These are phyloP conservation scores for Prorocentrum cordatum DNA, from an alignment of 169 alveolate genomes.

Conservation along the genomic window DNA sequence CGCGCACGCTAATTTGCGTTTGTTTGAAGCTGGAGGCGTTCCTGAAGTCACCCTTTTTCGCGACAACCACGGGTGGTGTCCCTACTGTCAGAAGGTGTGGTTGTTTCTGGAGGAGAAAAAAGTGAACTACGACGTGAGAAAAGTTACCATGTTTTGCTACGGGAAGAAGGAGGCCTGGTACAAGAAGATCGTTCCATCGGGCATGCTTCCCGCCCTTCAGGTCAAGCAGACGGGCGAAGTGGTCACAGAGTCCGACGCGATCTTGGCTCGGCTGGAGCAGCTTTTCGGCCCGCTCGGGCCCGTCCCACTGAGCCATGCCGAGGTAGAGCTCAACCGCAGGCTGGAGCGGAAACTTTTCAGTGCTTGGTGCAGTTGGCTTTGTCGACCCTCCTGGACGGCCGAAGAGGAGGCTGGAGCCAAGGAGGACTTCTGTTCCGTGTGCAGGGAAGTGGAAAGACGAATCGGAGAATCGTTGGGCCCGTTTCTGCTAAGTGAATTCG, in stretches of 20 bases:
- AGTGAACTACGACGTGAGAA: neutral
- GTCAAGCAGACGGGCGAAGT: neutral
- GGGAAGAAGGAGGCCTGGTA: neutral
- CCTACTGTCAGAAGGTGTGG: conserved; percentile 4
- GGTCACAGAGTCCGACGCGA: neutral
- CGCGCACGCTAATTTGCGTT: neutral
- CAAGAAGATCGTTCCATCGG: neutral
- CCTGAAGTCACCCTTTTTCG: neutral
- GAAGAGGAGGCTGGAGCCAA: no score
- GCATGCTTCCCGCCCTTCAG: neutral
- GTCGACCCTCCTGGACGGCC: neutral
- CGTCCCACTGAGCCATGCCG: neutral
- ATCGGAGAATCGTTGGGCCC: no score
- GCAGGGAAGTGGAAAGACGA: neutral
- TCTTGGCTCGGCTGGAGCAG: neutral
- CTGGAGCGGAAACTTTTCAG: neutral
- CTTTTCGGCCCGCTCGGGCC: neutral
- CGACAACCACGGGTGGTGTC: conserved; percentile 5
- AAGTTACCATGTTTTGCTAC: conserved; percentile 1
- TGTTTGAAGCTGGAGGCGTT: neutral
- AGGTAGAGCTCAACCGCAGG: neutral
- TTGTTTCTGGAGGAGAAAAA: neutral
- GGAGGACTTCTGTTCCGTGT: neutral
- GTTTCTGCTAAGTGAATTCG: neutral
- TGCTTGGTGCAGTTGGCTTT: neutral